Conservation (phyloP, 148 eudicot genomes). For the Silene conica region DNA sequence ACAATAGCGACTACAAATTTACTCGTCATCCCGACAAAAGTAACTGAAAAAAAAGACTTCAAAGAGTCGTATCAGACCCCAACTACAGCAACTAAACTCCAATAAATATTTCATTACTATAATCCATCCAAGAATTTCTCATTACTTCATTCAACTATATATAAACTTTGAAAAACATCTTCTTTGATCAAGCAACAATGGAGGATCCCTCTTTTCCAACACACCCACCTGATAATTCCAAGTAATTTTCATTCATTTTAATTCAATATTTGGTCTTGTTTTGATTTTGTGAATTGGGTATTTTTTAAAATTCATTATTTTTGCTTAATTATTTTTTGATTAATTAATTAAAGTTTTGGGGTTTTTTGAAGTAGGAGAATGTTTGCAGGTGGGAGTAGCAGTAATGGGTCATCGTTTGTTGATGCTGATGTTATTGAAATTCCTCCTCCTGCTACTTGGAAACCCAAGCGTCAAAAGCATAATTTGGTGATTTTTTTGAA, state of each 20-base stretch:
- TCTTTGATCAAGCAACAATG: slow-evolving; percentile 25
- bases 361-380: slow-evolving; percentile 36
- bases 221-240: slow-evolving; percentile 39
- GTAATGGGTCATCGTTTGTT: slow-evolving; percentile 27
- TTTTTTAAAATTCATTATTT: slow-evolving; percentile 11
- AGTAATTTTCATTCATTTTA: slow-evolving; percentile 25
- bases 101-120: too few relatives aligned
- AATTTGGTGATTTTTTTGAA: slow-evolving; percentile 35
- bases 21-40: too few relatives aligned
- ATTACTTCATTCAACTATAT: not conserved
- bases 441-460: slow-evolving; percentile 39
- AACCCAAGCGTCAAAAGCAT: slow-evolving; percentile 29
- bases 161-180: not conserved
- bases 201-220: slow-evolving; percentile 36
- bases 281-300: not conserved
- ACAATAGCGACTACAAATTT: too few relatives aligned
- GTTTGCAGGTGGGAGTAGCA: slow-evolving; percentile 35
- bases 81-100: not conserved
- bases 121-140: not conserved
- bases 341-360: not conserved
- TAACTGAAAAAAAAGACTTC: not conserved
- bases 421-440: slow-evolving; percentile 54
- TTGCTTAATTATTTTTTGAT: not conserved
- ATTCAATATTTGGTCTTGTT: slow-evolving; percentile 4
- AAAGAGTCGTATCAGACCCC: not conserved